Base-by-base conservation (phyloP, 495 filamentous ascomycete species). In the Pyronema domesticum region DNA sequence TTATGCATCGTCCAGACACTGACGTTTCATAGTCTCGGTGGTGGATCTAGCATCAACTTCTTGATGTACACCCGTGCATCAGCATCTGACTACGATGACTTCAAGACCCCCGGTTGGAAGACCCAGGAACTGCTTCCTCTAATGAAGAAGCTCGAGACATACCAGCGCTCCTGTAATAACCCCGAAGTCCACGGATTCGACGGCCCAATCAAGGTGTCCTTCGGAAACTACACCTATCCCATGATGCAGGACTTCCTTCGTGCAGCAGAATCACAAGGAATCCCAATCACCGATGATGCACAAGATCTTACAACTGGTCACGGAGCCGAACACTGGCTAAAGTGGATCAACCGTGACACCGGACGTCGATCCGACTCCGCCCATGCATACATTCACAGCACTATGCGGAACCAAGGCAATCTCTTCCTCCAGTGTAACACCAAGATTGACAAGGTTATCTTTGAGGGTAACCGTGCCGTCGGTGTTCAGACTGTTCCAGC, bases 21-120 rank as follows among this genome's bases (percentile, higher is more conserved):
- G 39, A 42, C 39, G 7, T 13, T 42, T 1, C 1, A 17, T 17
- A 42, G 39, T 36, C 47, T 50, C 30, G 85, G 84, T 7, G 84
- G 83, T 33, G 84, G 85, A 30, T 85, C 81, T 8, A 82, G 79
- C 9, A 85, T 88, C 70, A 88, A 89, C 64, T 86, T 87, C 63
- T 43, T 83, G 81, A 89, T 87, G 83, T 89, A 88, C 70, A 88
- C 84, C 40, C 72, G 83, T 51, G 83, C 83, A n/a, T 83, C 79
- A 3, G 82, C 81, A 11, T 84, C 80, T 0, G 85, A 88, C 65
- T 89, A 87, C 56, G 85, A 91, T 64, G 84, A 88, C 66, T 91
- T 86, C 65, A 79, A 86, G 56, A 76, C 82, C 17, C 79, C 86
- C 57, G 83, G 85, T 14, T 89, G 84, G 85, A 79, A 74, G 6